A percentile compares a stretch with the other conserved stretches of the same genome.
Conservation (phyloP, 306 rosid species). For the Ziziphus jujuba region DNA sequence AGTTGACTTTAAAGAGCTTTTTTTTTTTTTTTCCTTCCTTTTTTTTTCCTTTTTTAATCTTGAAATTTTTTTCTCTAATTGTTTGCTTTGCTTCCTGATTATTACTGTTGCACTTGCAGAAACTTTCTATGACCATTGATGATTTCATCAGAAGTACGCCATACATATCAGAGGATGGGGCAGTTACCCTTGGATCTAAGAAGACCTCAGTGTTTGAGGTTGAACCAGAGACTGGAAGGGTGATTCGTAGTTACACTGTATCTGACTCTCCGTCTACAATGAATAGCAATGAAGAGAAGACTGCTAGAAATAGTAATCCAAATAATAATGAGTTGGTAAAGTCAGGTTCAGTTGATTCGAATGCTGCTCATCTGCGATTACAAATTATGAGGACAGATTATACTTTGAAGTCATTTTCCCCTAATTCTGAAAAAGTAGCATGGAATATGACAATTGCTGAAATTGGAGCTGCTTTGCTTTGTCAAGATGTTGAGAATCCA, state of each 20-base stretch:
- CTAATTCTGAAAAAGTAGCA: conserved; percentile 44
- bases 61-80: not conserved
- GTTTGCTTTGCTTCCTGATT: not conserved
- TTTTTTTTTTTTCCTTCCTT: not conserved
- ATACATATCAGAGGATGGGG: conserved; percentile 60
- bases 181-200: conserved; percentile 70
- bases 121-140: conserved; percentile 46
- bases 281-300: conserved; percentile 26
- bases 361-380: conserved; percentile 38
- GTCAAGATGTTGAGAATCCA: conserved; percentile 45
- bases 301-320: not conserved
- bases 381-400: conserved; percentile 70
- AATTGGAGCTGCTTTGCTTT: conserved; percentile 57
- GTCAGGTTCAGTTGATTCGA: conserved; percentile 26
- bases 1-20: not conserved
- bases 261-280: conserved; percentile 36
- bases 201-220: conserved; percentile 57
- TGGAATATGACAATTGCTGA: conserved; percentile 73
- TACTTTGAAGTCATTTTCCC: conserved; percentile 44
- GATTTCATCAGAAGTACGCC: conserved; percentile 62
- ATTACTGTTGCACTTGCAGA: conserved; percentile 50
- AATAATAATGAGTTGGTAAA: conserved; percentile 36
- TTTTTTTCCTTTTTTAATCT: too few species aligned
- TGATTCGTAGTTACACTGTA: conserved; percentile 35
- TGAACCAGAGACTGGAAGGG: conserved; percentile 57